phyloP scores from a whole-genome alignment of 73 alveolate species.

The Paramecium bursaria region DNA sequence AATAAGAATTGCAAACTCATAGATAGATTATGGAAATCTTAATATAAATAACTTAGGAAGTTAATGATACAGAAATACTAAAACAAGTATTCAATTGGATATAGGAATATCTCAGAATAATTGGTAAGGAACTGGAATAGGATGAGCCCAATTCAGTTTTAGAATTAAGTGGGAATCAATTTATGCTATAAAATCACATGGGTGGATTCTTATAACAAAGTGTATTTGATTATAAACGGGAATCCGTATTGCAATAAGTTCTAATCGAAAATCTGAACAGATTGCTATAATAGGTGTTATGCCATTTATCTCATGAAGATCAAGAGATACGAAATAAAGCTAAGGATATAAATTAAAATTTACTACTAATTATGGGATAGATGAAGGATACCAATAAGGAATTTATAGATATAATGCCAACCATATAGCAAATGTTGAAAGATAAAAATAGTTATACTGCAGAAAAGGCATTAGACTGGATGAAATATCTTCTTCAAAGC shows the following conservation, averaged over 20 bases:
- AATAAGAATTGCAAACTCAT: constrained; percentile 38
- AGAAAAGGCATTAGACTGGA: constrained; percentile 53
- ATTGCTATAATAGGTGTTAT: not conserved
- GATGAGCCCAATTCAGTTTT: not conserved
- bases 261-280: constrained; percentile 37
- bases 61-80: not conserved
- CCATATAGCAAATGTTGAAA: constrained; percentile 46
- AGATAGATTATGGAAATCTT: constrained; percentile 38
- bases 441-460: constrained; percentile 36
- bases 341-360: not conserved
- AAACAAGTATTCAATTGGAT: constrained; percentile 14
- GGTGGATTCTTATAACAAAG: not conserved
- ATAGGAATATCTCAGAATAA: constrained; percentile 23
- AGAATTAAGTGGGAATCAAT: constrained; percentile 43
- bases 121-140: constrained; percentile 1
- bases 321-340: not conserved
- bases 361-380: constrained; percentile 13
- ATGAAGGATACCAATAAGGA: constrained; percentile 38
- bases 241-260: constrained; percentile 14
- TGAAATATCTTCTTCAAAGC: constrained; percentile 34
- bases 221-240: constrained; percentile 24
- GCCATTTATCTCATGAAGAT: constrained; percentile 15
- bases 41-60: not conserved
- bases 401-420: constrained; percentile 58
- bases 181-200: constrained; percentile 14